These are phyloP conservation scores for Musa itinerans DNA, from an alignment of 176 grass and related monocot species.

Conservation along the genomic window DNA sequence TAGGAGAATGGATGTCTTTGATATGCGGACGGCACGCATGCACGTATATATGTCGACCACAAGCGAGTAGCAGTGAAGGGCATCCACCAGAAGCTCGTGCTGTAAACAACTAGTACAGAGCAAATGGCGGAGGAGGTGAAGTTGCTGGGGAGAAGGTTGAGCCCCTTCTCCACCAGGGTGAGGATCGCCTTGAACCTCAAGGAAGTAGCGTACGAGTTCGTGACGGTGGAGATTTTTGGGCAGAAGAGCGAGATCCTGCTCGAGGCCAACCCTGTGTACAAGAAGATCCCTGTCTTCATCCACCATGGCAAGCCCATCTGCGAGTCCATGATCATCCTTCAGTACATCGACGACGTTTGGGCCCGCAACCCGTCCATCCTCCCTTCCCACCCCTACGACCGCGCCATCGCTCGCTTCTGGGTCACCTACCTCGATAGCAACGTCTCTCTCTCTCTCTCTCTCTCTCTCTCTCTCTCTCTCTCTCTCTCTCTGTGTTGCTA, in stretches of 20 bases:
- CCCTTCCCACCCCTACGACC: slow-evolving; percentile 23
- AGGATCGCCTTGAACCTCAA: background rate
- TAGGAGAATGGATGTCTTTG: too few species aligned
- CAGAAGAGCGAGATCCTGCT: slow-evolving; percentile 59
- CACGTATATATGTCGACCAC: too few species aligned
- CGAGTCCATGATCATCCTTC: slow-evolving; percentile 35
- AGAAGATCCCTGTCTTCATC: background rate
- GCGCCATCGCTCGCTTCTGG: slow-evolving; percentile 24
- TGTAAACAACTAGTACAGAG: background rate
- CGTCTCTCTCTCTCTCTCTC: background rate
- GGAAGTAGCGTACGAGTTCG: background rate
- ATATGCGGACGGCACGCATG: too few species aligned
- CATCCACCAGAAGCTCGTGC: too few species aligned
- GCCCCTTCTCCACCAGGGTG: background rate
- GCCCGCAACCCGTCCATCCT: slow-evolving; percentile 16
- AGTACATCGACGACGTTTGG: slow-evolving; percentile 59
- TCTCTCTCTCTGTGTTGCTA: too few species aligned
- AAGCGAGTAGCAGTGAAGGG: too few species aligned
- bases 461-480: too few species aligned
- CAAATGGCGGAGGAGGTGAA: slow-evolving; percentile 18
- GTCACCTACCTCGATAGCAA: slow-evolving; percentile 12
- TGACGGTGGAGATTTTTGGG: slow-evolving; percentile 10
- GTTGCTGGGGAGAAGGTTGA: slow-evolving; percentile 29
- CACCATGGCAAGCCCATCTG: slow-evolving; percentile 27
- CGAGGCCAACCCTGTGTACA: slow-evolving; percentile 24